Evolutionary conservation across 1,284 basidiomycete genomes (phyloP).

Genomic region (Naganishia liquefaciens): DNA sequence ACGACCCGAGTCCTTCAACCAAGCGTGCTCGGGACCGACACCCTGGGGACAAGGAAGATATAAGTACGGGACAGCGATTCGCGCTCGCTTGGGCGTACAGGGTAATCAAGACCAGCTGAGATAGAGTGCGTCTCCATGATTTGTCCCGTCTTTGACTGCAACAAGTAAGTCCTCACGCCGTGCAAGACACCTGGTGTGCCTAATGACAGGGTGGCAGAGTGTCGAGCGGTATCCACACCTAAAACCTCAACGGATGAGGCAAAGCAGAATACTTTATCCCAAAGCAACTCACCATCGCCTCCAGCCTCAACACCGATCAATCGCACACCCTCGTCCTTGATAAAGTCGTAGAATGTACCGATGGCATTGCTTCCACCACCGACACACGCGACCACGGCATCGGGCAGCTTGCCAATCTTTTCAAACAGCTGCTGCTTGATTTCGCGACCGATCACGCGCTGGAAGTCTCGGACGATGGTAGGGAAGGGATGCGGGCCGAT

Average conservation of each 20-base stretch:
- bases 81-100: constrained; percentile 50
- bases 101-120: constrained; percentile 89
- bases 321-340: constrained; percentile 76
- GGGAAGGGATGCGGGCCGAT: constrained; percentile 99
- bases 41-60: constrained; percentile 55
- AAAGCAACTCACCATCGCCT: constrained; percentile 69
- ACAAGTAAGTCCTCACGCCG: constrained; percentile 90
- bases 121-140: constrained; percentile 97
- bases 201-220: constrained; percentile 88
- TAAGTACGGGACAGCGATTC: background rate
- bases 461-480: constrained; percentile 97
- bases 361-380: constrained; percentile 98
- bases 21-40: constrained; percentile 96
- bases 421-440: constrained; percentile 85
- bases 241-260: background rate
- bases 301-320: constrained; percentile 94
- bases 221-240: constrained; percentile 77
- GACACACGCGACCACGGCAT: constrained; percentile 93
- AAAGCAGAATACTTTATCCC: background rate
- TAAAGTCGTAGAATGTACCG: constrained; percentile 94
- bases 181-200: constrained; percentile 94
- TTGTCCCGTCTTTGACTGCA: constrained; percentile 85
- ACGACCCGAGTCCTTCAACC: constrained; percentile 89
- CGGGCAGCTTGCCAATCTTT: constrained; percentile 79
- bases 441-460: constrained; percentile 91